A percentile compares a stretch with the other conserved stretches of the same genome.
These are phyloP conservation scores for Pichia sp. DNA, from an alignment of 1,139 yeast species.

Conservation along the genomic window DNA sequence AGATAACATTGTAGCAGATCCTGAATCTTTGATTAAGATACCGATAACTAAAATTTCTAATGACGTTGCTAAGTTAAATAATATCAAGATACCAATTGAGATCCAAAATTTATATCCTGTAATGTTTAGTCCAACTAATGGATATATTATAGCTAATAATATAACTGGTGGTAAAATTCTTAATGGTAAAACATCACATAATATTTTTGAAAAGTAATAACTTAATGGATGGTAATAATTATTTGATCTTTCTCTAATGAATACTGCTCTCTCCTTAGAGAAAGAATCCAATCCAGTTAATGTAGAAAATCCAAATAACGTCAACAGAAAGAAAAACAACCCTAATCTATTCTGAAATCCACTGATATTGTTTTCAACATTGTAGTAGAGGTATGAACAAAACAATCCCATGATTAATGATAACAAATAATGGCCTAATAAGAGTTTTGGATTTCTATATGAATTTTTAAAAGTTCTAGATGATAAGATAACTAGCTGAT, in stretches of 20 bases:
- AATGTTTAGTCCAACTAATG: slow-evolving; percentile 81
- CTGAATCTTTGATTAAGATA: slow-evolving; percentile 79
- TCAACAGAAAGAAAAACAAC: slow-evolving; percentile 78
- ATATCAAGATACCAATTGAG: slow-evolving; percentile 59
- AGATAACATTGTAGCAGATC: slow-evolving; percentile 86
- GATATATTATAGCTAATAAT: slow-evolving; percentile 80
- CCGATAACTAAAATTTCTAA: slow-evolving; percentile 83
- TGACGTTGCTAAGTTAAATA: slow-evolving; percentile 83
- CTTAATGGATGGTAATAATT: slow-evolving; percentile 85
- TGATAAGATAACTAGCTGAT: slow-evolving; percentile 64
- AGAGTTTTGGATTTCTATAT: slow-evolving; percentile 82
- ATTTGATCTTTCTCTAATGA: slow-evolving; percentile 87
- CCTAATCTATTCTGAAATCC: slow-evolving; percentile 96
- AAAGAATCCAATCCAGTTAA: slow-evolving; percentile 87
- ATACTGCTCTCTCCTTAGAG: slow-evolving; percentile 79
- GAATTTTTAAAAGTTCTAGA: slow-evolving; percentile 87
- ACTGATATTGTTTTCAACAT: slow-evolving; percentile 79
- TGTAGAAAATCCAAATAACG: slow-evolving; percentile 90
- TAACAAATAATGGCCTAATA: slow-evolving; percentile 74
- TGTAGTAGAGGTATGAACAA: slow-evolving; percentile 79
- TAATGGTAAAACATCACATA: slow-evolving; percentile 86
- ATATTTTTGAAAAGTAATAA: slow-evolving; percentile 74
- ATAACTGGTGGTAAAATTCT: slow-evolving; percentile 86
- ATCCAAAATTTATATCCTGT: slow-evolving; percentile 71
- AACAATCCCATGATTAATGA: slow-evolving; percentile 72